A percentile compares a stretch with the other conserved stretches of the same genome.
Evolutionary conservation across 768 basidiomycete genomes (phyloP).

Genomic region (Kondoa subrosea): DNA sequence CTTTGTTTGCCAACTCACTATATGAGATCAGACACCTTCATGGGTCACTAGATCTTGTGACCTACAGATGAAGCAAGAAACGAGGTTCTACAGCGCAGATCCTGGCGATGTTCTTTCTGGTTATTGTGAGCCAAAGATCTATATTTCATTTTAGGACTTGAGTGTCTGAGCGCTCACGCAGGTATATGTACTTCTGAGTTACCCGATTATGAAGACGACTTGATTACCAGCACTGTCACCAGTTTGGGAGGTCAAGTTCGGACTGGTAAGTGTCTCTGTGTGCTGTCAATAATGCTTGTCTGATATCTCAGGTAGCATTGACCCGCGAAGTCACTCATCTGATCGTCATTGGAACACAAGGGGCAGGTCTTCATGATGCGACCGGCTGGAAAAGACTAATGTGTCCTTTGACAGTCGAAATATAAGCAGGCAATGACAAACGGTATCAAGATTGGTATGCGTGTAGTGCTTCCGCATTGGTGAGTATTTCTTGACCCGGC

Average conservation of each 20-base stretch:
- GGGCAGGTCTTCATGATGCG: constrained; percentile 19
- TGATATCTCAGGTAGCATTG: constrained; percentile 36
- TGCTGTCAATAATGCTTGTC: background rate
- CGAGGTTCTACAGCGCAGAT: constrained; percentile 52
- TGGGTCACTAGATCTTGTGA: constrained; percentile 58
- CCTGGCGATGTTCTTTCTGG: constrained; percentile 68
- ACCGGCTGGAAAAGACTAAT: background rate
- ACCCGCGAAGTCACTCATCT: constrained; percentile 79
- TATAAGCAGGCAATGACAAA: constrained; percentile 42
- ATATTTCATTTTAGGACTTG: constrained; percentile 34
- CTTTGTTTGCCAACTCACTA: background rate
- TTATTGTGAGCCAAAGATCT: constrained; percentile 52
- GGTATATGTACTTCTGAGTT: constrained; percentile 35
- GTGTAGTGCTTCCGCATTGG: constrained; percentile 75
- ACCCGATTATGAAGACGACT: constrained; percentile 49
- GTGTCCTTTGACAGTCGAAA: constrained; percentile 33
- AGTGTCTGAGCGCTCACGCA: background rate
- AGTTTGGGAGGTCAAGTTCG: constrained; percentile 72
- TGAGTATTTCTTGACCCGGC: constrained; percentile 28
- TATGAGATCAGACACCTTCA: constrained; percentile 12
- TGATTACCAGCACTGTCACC: constrained; percentile 53
- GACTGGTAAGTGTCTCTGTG: constrained; percentile 6
- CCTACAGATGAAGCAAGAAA: constrained; percentile 44
- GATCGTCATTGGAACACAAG: constrained; percentile 41
- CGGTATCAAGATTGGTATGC: constrained; percentile 35